phyloP scores from a whole-genome alignment of 371 early-diverging fungal species.

The Mucor piriformis region DNA sequence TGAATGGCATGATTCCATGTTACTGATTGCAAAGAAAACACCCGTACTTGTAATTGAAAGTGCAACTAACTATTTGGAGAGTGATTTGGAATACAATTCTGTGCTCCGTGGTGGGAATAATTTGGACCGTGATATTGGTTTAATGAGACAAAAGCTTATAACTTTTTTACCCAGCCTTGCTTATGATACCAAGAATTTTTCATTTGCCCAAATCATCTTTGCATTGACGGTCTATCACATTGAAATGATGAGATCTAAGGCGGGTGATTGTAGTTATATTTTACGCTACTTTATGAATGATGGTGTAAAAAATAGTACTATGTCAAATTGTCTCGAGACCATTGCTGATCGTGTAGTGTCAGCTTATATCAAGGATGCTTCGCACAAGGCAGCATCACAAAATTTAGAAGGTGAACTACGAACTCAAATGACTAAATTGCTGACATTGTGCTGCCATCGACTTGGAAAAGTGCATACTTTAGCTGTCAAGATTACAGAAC shows the following conservation, averaged over 20 bases:
- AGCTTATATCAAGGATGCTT: conserved; percentile 61
- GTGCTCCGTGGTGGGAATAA: conserved; percentile 70
- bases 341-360: conserved; percentile 68
- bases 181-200: conserved; percentile 64
- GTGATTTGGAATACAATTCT: conserved; percentile 89
- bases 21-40: conserved; percentile 80
- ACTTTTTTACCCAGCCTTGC: conserved; percentile 43
- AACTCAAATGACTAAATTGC: conserved; percentile 62
- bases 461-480: conserved; percentile 66
- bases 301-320: conserved; percentile 71
- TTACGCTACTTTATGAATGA: conserved; percentile 85
- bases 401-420: conserved; percentile 50
- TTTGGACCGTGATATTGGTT: conserved; percentile 55
- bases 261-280: conserved; percentile 71
- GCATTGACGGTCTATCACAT: conserved; percentile 84
- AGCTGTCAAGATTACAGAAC: conserved; percentile 59
- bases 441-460: conserved; percentile 71
- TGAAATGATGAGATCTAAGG: conserved; percentile 78
- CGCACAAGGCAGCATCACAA: conserved; percentile 52
- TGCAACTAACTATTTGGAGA: conserved; percentile 80
- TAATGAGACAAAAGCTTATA: conserved; percentile 40
- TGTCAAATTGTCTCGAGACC: conserved; percentile 73
- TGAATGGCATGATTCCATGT: conserved; percentile 72
- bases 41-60: conserved; percentile 81
- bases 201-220: conserved; percentile 79